Evolutionary conservation across 1,284 basidiomycete genomes (phyloP).

Genomic region (Microbotryum lychnidis-dioicae): DNA sequence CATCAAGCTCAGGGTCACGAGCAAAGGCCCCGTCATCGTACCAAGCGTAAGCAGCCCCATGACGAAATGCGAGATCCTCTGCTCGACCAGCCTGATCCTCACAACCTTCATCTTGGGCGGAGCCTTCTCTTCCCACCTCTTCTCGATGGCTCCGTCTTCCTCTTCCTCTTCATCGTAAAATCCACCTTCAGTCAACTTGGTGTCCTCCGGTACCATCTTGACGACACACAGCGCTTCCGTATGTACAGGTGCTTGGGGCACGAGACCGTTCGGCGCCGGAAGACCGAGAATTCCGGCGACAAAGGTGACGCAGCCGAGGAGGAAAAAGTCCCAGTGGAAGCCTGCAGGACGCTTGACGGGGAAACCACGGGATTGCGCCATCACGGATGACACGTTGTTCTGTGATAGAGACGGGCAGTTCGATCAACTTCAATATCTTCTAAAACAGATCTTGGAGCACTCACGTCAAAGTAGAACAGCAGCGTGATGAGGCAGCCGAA

Average conservation of each 20-base stretch:
- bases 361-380: conserved; percentile 85
- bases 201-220: conserved; percentile 42
- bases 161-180: conserved; percentile 19
- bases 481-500: conserved; percentile 44
- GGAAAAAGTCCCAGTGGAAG: conserved; percentile 67
- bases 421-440: not conserved
- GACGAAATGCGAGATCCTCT: conserved; percentile 75
- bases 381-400: conserved; percentile 56
- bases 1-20: conserved; percentile 65
- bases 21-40: conserved; percentile 68
- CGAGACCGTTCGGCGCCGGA: conserved; percentile 89
- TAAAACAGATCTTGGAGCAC: conserved; percentile 15
- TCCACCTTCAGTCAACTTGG: conserved; percentile 24
- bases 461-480: conserved; percentile 46
- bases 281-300: conserved; percentile 81
- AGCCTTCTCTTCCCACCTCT: conserved; percentile 16
- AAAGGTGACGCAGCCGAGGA: conserved; percentile 85
- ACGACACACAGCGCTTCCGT: conserved; percentile 76
- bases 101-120: conserved; percentile 49
- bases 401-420: too few relatives aligned
- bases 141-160: conserved; percentile 17
- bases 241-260: conserved; percentile 93
- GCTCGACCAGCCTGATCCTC: conserved; percentile 73
- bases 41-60: conserved; percentile 53
- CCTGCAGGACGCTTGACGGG: conserved; percentile 85